phyloP scores from a whole-genome alignment of 805 yeast genomes.

The Starmerella vaccinii region DNA sequence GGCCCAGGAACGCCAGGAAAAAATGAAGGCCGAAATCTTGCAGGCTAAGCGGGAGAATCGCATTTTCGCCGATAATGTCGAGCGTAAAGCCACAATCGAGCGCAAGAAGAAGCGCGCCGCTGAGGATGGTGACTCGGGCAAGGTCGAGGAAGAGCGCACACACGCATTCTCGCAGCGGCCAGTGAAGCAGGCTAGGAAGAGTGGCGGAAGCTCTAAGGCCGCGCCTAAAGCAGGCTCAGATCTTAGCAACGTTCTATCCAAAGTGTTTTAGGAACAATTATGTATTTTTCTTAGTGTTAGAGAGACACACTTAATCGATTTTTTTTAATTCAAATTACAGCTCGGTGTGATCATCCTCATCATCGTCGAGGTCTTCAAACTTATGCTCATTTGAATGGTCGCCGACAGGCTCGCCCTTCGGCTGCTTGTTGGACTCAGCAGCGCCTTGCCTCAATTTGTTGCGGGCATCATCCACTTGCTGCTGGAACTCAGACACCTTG shows the following conservation, averaged over 20 bases:
- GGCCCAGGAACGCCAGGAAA: slow-evolving; percentile 77
- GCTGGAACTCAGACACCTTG: slow-evolving; percentile 35
- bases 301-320: background rate
- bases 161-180: slow-evolving; percentile 63
- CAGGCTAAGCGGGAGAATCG: slow-evolving; percentile 84
- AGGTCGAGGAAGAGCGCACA: slow-evolving; percentile 30
- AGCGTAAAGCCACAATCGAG: slow-evolving; percentile 60
- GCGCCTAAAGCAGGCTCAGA: slow-evolving; percentile 6
- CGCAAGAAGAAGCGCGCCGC: slow-evolving; percentile 31
- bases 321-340: background rate
- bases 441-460: background rate
- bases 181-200: slow-evolving; percentile 29
- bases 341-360: background rate
- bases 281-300: background rate
- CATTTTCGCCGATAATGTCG: slow-evolving; percentile 72
- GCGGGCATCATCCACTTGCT: slow-evolving; percentile 7
- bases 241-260: slow-evolving; percentile 22
- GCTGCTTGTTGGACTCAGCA: background rate
- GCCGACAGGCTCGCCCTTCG: background rate
- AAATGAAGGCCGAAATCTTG: slow-evolving; percentile 75
- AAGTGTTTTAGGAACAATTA: slow-evolving; percentile 18
- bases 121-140: slow-evolving; percentile 21
- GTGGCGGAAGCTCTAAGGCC: background rate
- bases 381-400: background rate
- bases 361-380: background rate